These are phyloP conservation scores for Aspergillus ostianus DNA, from an alignment of 495 filamentous ascomycete genomes.

Conservation along the genomic window DNA sequence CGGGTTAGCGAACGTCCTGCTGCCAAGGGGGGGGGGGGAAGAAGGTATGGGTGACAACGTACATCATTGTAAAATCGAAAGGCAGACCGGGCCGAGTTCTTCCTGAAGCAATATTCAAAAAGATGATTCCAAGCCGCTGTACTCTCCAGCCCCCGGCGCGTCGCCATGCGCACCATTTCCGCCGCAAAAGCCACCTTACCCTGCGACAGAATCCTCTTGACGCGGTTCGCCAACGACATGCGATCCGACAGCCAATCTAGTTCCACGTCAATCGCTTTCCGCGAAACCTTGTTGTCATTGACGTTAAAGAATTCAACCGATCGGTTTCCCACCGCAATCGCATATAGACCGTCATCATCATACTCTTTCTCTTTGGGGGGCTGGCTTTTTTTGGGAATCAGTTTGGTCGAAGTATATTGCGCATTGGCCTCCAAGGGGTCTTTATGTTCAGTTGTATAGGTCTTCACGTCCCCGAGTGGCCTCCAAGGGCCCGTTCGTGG, in stretches of 20 bases:
- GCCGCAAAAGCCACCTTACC: slow-evolving; percentile 62
- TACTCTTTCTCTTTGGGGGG: background rate
- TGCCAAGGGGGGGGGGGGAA: too few relatives aligned
- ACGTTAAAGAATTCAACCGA: slow-evolving; percentile 7
- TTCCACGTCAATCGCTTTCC: slow-evolving; percentile 45
- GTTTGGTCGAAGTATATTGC: background rate
- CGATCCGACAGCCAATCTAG: slow-evolving; percentile 67
- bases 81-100: slow-evolving; percentile 56
- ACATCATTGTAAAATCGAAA: slow-evolving; percentile 85
- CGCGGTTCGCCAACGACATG: slow-evolving; percentile 59
- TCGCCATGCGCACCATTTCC: slow-evolving; percentile 60
- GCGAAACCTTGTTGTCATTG: slow-evolving; percentile 2
- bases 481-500: background rate
- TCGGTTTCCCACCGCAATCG: slow-evolving; percentile 14
- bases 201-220: slow-evolving; percentile 51
- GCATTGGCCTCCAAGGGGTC: background rate
- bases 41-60: slow-evolving; percentile 6
- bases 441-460: background rate
- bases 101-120: slow-evolving; percentile 66
- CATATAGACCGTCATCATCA: slow-evolving; percentile 9
- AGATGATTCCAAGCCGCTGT: slow-evolving; percentile 85
- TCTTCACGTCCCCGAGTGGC: background rate
- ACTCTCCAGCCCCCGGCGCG: slow-evolving; percentile 56
- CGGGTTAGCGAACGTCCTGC: slow-evolving; percentile 7
- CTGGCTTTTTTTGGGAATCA: background rate